Conservation (phyloP, 2,329 filamentous ascomycete genomes). For the Endocalyx cinctus region DNA sequence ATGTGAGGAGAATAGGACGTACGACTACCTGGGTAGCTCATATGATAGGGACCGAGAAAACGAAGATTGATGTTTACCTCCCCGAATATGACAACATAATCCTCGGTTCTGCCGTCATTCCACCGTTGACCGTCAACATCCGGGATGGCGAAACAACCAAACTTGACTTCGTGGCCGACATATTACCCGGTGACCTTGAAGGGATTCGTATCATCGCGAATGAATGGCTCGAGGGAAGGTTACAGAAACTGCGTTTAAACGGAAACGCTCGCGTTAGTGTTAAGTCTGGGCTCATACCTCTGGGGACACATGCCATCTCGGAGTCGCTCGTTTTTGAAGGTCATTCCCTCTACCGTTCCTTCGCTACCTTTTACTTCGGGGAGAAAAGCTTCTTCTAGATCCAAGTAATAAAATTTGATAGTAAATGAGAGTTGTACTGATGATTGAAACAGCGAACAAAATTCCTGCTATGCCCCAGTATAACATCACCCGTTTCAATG, state of each 20-base stretch:
- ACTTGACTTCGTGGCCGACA: slow-evolving; percentile 73
- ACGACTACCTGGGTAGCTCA: slow-evolving; percentile 76
- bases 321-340: slow-evolving; percentile 78
- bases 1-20: slow-evolving; percentile 70
- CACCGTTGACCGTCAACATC: slow-evolving; percentile 70
- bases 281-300: slow-evolving; percentile 71
- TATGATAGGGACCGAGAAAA: slow-evolving; percentile 68
- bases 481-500: slow-evolving; percentile 74
- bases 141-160: slow-evolving; percentile 72
- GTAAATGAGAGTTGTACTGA: slow-evolving; percentile 27
- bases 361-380: slow-evolving; percentile 57
- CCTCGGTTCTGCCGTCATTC: slow-evolving; percentile 72
- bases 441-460: slow-evolving; percentile 52
- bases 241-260: slow-evolving; percentile 65
- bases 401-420: slow-evolving; percentile 11
- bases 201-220: slow-evolving; percentile 76
- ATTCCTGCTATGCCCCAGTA: slow-evolving; percentile 77
- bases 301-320: slow-evolving; percentile 72
- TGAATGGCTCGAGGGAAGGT: slow-evolving; percentile 78
- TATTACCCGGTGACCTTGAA: slow-evolving; percentile 71
- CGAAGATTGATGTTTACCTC: slow-evolving; percentile 70
- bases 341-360: slow-evolving; percentile 65
- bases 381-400: slow-evolving; percentile 45
- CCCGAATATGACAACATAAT: slow-evolving; percentile 77
- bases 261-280: slow-evolving; percentile 70